Evolutionary conservation across 495 filamentous ascomycete genomes (phyloP).

Genomic region (Aspergillus nidulans): DNA sequence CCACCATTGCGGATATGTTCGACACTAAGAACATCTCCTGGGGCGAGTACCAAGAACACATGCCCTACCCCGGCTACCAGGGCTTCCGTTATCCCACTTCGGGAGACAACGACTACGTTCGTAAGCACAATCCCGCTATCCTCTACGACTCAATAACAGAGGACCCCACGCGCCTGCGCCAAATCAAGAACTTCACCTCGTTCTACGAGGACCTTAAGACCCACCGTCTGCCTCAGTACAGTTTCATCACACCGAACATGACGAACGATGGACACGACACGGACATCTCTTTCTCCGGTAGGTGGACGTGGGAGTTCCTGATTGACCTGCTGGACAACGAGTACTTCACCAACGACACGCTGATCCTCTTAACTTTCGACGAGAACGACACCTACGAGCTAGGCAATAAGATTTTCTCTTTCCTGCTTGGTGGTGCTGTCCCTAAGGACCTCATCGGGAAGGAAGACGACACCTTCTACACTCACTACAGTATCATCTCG

Average conservation of each 20-base stretch:
- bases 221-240: constrained; percentile 63
- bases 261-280: constrained; percentile 69
- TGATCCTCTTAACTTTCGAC: constrained; percentile 63
- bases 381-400: constrained; percentile 57
- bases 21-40: constrained; percentile 64
- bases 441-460: constrained; percentile 54
- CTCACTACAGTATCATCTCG: constrained; percentile 65
- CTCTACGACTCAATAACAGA: constrained; percentile 55
- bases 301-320: constrained; percentile 58
- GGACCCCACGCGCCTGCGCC: constrained; percentile 46
- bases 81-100: constrained; percentile 49
- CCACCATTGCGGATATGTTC: constrained; percentile 63
- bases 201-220: constrained; percentile 55
- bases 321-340: constrained; percentile 55
- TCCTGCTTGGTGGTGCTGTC: constrained; percentile 63
- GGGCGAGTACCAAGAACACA: constrained; percentile 65
- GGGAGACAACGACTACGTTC: constrained; percentile 59
- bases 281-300: constrained; percentile 53
- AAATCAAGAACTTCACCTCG: constrained; percentile 63
- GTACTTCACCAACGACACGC: constrained; percentile 64
- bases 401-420: constrained; percentile 51
- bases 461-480: constrained; percentile 63
- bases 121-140: constrained; percentile 69
- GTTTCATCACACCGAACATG: constrained; percentile 76
- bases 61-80: constrained; percentile 63